Conservation (phyloP, 345 rosid genomes). For the Kernera saxatilis region DNA sequence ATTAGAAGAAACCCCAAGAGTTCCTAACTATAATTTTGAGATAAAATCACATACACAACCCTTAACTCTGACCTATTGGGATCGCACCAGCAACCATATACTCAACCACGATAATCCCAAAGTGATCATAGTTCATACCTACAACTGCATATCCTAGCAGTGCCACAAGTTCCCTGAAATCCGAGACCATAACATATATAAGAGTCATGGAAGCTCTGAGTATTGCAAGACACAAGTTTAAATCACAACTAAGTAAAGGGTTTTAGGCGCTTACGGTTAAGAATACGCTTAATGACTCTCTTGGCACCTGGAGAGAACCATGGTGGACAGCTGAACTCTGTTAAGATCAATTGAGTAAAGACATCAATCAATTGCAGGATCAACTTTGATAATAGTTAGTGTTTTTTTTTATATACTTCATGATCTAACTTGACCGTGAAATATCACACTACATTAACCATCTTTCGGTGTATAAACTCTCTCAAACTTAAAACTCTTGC, state of each 20-base stretch:
- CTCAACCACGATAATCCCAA: conserved; percentile 87
- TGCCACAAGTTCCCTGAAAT: conserved; percentile 67
- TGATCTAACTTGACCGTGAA: too few relatives aligned
- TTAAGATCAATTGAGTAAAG: too few relatives aligned
- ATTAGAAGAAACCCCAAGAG: neutral
- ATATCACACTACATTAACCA: too few relatives aligned
- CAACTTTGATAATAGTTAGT: too few relatives aligned
- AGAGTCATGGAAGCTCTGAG: conserved; percentile 1
- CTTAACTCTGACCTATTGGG: conserved; percentile 59
- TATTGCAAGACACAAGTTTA: neutral
- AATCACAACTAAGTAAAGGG: neutral
- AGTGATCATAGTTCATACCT: conserved; percentile 84
- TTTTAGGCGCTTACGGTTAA: conserved; percentile 49
- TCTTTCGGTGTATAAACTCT: too few relatives aligned
- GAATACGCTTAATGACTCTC: conserved; percentile 63
- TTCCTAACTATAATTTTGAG: too few relatives aligned
- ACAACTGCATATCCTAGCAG: conserved; percentile 71
- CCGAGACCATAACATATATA: neutral
- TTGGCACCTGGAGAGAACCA: conserved; percentile 78
- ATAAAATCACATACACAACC: neutral
- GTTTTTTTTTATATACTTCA: too few relatives aligned
- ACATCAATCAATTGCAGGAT: too few relatives aligned
- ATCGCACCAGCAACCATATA: conserved; percentile 95
- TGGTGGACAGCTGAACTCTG: conserved; percentile 58
- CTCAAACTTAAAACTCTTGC: too few relatives aligned